Evolutionary conservation across 2,329 filamentous ascomycete genomes (phyloP), one percentile per base, ranked within the genome.

Genomic region (Talaromyces sp.): DNA sequence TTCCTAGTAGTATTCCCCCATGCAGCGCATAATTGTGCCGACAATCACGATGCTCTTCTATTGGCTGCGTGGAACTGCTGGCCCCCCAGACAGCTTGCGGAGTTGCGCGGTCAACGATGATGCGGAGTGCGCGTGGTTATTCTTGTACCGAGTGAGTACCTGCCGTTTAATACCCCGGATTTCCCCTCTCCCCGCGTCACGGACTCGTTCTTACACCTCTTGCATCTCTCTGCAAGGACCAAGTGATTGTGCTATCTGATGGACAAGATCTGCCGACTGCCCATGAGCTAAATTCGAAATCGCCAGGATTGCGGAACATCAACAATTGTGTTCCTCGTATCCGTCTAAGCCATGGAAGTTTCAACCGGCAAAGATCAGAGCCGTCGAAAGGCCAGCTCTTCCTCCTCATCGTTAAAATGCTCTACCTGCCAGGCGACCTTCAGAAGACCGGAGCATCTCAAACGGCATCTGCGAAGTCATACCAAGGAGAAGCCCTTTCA

Each of bases 381-480:
- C 41, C 54, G 35, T 11, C 24, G 24, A 19, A 56, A 50, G 54
- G 26, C 55, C 5, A 17, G 9, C 12, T 48, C 59, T 26, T 35
- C 51, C n/a, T 19, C 56, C 12, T 19, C 59, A 2, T 41, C 50
- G 10, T 31, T 58, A 59, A 26, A 59, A 41, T 59, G 62, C 57
- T 19, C 59, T 62, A 66, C 74, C 32, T 77, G 75, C 60, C 65
- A 70, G 57, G 75, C 69, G 54, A 72, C 67, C 12, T 77, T 77
- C 58, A 66, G 71, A 60, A 68, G 75, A 62, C 73, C 72, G 8
- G 75, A 77, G 61, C 75, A 77, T 64, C 62, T 77, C 43, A 77
- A 75, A 64, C 73, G 75, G 26, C 75, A 77, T 65, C 61, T 75
- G 54, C 73, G 73, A 57, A 75, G 72, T 53, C 75, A 77, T 63